These are phyloP conservation scores for Beverwykella pulmonaria DNA, from an alignment of 495 filamentous ascomycete genomes.

Conservation along the genomic window DNA sequence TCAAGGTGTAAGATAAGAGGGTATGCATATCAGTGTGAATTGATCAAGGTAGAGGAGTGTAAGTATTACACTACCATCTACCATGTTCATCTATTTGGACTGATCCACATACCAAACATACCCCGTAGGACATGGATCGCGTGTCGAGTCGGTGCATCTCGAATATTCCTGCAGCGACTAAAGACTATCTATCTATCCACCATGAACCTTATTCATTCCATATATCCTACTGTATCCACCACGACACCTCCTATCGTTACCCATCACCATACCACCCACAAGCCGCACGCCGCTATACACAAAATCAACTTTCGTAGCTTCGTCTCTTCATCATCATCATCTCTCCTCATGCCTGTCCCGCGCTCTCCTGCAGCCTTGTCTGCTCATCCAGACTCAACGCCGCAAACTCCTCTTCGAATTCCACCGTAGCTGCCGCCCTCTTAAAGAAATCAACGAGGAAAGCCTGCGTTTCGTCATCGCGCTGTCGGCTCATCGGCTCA, in stretches of 20 bases:
- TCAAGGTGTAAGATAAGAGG: no score
- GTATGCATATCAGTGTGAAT: no score
- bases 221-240: background rate
- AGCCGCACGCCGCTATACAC: background rate
- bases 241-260: background rate
- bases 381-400: constrained; percentile 73
- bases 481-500: constrained; percentile 51
- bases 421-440: constrained; percentile 62
- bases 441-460: constrained; percentile 85
- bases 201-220: no score
- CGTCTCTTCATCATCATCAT: background rate
- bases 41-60: no score
- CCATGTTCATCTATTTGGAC: no score
- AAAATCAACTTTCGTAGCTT: background rate
- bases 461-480: constrained; percentile 90
- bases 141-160: no score
- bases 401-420: constrained; percentile 73
- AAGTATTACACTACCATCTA: no score
- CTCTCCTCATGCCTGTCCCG: background rate
- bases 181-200: no score
- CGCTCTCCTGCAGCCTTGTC: constrained; percentile 22
- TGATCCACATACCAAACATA: no score
- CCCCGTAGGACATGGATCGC: no score
- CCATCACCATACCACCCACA: background rate
- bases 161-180: no score